Base-by-base conservation (phyloP, 2,329 filamentous ascomycete species). In the Aspergillus proliferans region DNA sequence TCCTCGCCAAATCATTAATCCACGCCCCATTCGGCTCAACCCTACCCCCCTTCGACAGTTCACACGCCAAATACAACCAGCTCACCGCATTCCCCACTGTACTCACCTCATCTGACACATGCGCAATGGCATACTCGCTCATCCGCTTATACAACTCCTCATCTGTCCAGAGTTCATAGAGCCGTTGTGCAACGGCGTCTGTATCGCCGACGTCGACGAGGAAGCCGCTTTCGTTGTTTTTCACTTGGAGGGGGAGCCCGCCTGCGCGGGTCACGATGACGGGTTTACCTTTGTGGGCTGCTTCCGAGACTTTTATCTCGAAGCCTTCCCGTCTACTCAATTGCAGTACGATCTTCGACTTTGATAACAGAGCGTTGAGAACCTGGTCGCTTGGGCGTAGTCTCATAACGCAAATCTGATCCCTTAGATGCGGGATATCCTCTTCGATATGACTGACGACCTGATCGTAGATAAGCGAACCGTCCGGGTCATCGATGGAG, bases 221-320 rank as follows among this genome's bases (percentile, higher is more conserved):
- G 70, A 81, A 93, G 1, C 87, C 87, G 51, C 85, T 85, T 63
- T 86, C 80, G 33, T 76, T 76, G 58, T 91, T 73, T 65, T 86
- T 78, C 49, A 93, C 79, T 64, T 93, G 88, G 4, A 92, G 74
- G 1, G 87, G 87, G 47, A 93, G 91, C 9, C 88, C 88, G n/a
- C 88, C 88, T 1, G 84, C 83, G 18, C 76, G 75, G 1, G 85
- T 88, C 3, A 85, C 86, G 53, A 93, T 88, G 59, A 90, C 79
- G 1, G 88, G 88, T 2, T 85, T 81, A 12, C 87, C 87, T 41
- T 89, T 88, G 62, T 91, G 87, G 19, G 92, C 75, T 1, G 86
- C 87, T 68, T 93, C 88, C 0, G 85, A 89, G 4, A 93, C 87
- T 69, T 93, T 93, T 58, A 93, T 85, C 68, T 93, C 88, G 58